phyloP scores from a whole-genome alignment of 257 asterid species.

The Capsicum baccatum region DNA sequence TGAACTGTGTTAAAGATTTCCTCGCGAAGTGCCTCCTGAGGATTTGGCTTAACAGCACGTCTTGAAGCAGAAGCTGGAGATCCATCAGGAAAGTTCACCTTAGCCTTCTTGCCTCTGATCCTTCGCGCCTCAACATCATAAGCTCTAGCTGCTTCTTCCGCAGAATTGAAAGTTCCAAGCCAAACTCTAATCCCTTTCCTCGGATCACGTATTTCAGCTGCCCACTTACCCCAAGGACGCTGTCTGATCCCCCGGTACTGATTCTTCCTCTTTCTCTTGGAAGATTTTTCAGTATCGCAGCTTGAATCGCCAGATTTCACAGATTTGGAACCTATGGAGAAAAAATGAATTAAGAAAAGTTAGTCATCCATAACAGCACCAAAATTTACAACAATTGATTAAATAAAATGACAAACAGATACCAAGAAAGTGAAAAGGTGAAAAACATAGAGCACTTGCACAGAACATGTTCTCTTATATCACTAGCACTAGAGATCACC shows the following conservation, averaged over 20 bases:
- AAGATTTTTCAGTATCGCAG: slow-evolving; percentile 64
- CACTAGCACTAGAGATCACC: not conserved
- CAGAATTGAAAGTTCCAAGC: slow-evolving; percentile 97
- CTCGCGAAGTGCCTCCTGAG: slow-evolving; percentile 39
- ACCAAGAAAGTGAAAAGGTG: not conserved
- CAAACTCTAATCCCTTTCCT: slow-evolving; percentile 95
- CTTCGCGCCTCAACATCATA: slow-evolving; percentile 89
- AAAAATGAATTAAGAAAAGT: not conserved
- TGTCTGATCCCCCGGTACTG: slow-evolving; percentile 96
- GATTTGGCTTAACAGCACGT: slow-evolving; percentile 44
- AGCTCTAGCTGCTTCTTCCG: slow-evolving; percentile 99
- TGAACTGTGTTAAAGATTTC: slow-evolving; percentile 28
- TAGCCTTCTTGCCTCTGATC: slow-evolving; percentile 94
- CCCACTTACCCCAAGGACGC: slow-evolving; percentile 99
- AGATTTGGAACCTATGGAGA: slow-evolving; percentile 49
- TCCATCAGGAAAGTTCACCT: slow-evolving; percentile 88
- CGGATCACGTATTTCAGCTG: slow-evolving; percentile 99
- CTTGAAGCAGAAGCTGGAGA: slow-evolving; percentile 49
- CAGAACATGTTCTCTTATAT: not conserved
- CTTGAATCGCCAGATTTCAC: slow-evolving; percentile 51
- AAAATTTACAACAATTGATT: not conserved
- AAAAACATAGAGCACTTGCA: not conserved
- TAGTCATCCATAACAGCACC: not conserved
- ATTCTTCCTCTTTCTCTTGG: slow-evolving; percentile 91
- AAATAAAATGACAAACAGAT: not conserved